Conservation (phyloP, 1,284 basidiomycete species). For the Gymnopus androsaceus region DNA sequence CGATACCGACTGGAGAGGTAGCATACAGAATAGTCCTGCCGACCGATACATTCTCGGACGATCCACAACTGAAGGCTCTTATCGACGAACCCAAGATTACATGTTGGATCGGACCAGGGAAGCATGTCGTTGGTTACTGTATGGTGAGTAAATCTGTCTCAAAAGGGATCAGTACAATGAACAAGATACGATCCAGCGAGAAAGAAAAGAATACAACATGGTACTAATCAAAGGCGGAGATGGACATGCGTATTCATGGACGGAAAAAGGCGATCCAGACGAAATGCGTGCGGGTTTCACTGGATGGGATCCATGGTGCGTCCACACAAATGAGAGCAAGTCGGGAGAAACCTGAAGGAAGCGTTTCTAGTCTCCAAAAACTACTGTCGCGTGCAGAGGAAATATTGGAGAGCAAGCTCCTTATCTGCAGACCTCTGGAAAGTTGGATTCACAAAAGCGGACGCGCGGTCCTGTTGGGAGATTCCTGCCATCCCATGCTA, state of each 20-base stretch:
- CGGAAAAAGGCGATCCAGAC: conserved; percentile 37
- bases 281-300: conserved; percentile 47
- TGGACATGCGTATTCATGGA: conserved; percentile 43
- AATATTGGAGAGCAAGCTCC: conserved; percentile 51
- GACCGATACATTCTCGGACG: conserved; percentile 43
- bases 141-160: conserved; percentile 31
- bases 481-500: conserved; percentile 21
- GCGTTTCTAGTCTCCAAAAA: conserved; percentile 42
- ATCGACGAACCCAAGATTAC: conserved; percentile 41
- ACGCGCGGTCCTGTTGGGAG: conserved; percentile 13
- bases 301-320: conserved; percentile 50
- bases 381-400: conserved; percentile 47
- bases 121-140: conserved; percentile 47
- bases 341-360: conserved; percentile 1
- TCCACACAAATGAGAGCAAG: conserved; percentile 7
- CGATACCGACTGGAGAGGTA: conserved; percentile 54
- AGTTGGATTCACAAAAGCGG: conserved; percentile 18
- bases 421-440: conserved; percentile 43
- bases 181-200: conserved; percentile 29
- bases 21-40: conserved; percentile 59
- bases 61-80: conserved; percentile 48
- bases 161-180: background rate
- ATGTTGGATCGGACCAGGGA: conserved; percentile 48
- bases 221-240: conserved; percentile 48
- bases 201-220: conserved; percentile 49